Evolutionary conservation across 2,329 filamentous ascomycete species (phyloP), one percentile per base, ranked within the genome.

Genomic region (Penicillium fuscoglaucum): DNA sequence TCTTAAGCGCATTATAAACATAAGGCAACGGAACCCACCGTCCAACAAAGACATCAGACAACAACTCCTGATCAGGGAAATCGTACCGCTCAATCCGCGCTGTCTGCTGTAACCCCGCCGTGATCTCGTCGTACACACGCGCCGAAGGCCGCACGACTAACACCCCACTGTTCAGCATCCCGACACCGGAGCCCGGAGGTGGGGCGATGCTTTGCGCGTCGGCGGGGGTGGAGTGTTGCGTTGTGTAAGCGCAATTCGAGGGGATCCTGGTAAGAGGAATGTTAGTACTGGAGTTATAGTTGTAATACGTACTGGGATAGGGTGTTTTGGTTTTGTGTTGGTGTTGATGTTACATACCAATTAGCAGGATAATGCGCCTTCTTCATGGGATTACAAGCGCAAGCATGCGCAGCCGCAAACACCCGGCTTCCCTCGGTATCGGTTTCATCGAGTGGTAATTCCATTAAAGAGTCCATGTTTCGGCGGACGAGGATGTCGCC

Each of bases 401-500:
- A 93, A 19, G 90, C 90, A 75, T 92, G 89, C 63, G 86, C 84
- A 6, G 90, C 90, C 1, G 90, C 90, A 72, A 93, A 91, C 41
- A 93, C 87, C 51, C 82, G 80, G 3, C 12, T 43, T 19, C 24
- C 49, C 8, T 44, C 37, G n/a, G 35, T 44, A 45, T 80, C 70
- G 31, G 86, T 83, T 10, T 83, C 77, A 9, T 39, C 70, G 40
- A 93, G 83, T 61, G 83, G 78, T 55, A 93, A 68, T 24, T 89
- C 84, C 89, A 93, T 93, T 62, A 93, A 80, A 78, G 93, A 90
- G 73, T 93, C 90, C 89, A 95, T 93, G 75, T 93, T 93, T 68
- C 81, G 81, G 64, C 87, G 75, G 15, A 90, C 85, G 52, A 93
- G 78, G 90, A 93, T 93, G 78, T 95, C 90, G 69, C 86, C 88